phyloP scores from a whole-genome alignment of 1,284 basidiomycete species.

The Meripilus lineatus region DNA sequence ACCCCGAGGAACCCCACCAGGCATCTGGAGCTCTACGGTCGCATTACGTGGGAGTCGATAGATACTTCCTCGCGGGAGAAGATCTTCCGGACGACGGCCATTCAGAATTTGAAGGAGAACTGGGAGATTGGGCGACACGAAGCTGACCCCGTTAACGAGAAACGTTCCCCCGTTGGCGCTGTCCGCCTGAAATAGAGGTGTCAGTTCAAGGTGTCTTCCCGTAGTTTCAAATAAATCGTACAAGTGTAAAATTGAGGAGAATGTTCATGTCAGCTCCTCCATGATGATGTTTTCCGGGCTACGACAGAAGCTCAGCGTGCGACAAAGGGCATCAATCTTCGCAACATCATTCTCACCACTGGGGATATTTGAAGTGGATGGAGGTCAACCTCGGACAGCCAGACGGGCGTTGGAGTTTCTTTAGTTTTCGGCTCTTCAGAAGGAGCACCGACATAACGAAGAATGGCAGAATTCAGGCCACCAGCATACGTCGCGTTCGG shows the following conservation, averaged over 20 bases:
- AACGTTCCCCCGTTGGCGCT: conserved; percentile 10
- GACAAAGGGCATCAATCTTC: conserved; percentile 1
- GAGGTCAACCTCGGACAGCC: conserved; percentile 40
- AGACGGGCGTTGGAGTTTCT: conserved; percentile 35
- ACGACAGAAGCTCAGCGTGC: background rate
- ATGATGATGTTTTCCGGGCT: conserved; percentile 22
- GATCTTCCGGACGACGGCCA: conserved; percentile 18
- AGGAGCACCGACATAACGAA: conserved; percentile 34
- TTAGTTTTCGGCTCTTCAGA: conserved; percentile 20
- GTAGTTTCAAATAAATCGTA: conserved; percentile 8
- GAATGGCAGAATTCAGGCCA: conserved; percentile 33
- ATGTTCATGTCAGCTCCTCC: conserved; percentile 27
- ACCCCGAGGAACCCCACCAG: conserved; percentile 18
- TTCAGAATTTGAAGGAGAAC: conserved; percentile 29
- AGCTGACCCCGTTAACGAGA: conserved; percentile 18
- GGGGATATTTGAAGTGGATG: conserved; percentile 36
- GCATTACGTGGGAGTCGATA: conserved; percentile 22
- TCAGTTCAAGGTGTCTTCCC: no score
- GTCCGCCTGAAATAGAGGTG: background rate
- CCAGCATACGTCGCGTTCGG: conserved; percentile 21
- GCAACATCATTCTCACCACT: background rate
- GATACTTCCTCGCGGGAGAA: conserved; percentile 24
- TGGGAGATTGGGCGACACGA: conserved; percentile 19
- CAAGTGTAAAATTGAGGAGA: conserved; percentile 19
- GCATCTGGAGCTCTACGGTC: conserved; percentile 27